phyloP scores from a whole-genome alignment of 2,329 filamentous ascomycete genomes.

The Myotisia sp. region DNA sequence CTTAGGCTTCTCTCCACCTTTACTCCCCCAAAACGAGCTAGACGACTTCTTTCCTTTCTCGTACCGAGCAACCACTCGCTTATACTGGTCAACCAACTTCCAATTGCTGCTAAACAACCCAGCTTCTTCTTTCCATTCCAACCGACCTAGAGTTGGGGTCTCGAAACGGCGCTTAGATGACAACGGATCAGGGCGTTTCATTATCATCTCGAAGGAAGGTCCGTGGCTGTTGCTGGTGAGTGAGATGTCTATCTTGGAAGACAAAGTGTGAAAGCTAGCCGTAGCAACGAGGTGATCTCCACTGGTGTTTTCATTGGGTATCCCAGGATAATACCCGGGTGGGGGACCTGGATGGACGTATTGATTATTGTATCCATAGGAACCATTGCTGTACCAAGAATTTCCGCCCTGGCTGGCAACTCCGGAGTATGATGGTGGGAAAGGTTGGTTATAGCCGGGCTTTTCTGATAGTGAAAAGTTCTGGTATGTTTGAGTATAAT shows the following conservation, averaged over 20 bases:
- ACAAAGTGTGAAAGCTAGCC: constrained; percentile 10
- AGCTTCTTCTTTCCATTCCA: constrained; percentile 11
- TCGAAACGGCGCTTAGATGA: constrained; percentile 8
- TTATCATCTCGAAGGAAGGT: constrained; percentile 4
- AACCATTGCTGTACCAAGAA: no score
- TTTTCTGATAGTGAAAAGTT: background rate
- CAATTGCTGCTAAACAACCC: constrained; percentile 8
- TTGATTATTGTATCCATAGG: no score
- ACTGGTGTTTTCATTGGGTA: no score
- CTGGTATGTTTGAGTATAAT: background rate
- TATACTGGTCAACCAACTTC: constrained; percentile 9
- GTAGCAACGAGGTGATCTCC: constrained; percentile 9
- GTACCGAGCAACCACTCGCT: constrained; percentile 10
- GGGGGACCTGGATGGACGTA: no score
- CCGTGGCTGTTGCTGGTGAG: constrained; percentile 3
- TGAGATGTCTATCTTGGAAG: constrained; percentile 11
- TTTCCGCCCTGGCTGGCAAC: no score
- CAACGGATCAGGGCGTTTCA: constrained; percentile 11
- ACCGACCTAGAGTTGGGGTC: constrained; percentile 8
- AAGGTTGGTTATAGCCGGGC: background rate
- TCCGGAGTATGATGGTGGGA: background rate
- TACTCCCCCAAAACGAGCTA: constrained; percentile 4
- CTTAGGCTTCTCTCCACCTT: background rate
- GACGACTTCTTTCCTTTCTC: constrained; percentile 6
- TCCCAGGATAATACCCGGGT: no score